Evolutionary conservation across 257 asterid species (phyloP), one percentile per base, ranked within the genome.

Genomic region (Solanum neorickii): DNA sequence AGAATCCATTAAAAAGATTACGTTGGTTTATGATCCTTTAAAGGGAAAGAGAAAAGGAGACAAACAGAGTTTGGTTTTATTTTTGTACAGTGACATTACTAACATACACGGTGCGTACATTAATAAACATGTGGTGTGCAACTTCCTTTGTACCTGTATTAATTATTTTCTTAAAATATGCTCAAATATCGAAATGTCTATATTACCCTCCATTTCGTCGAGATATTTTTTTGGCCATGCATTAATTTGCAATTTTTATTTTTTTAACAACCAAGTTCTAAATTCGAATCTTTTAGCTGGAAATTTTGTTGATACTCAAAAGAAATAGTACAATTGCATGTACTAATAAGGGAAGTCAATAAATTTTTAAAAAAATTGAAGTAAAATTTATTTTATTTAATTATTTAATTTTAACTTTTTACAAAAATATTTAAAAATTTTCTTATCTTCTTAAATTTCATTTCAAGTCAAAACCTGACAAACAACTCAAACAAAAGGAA

Each of bases 1-100:
- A 85, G 91, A 88, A 90, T 88, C 89, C 87, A 83, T 94, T 94
- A 91, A 87, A 87, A 60, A 37, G 68, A 83, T 83, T 86, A 82
- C 37, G 87, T 84, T 16, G 86, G 86, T 89, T 44, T 86, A 35
- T 86, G 88, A 60, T 91, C 87, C 87, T 88, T 86, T 77, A 89
- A 27, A 90, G 62, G 70, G 52, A 86, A 33, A 92, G 91, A 91
- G 92, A 89, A 91, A 91, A 92, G 88, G 89, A 91, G 93, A 92
- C 87, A 88, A 90, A 78, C 23, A 72, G 80, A 69, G 69, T 80
- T 83, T 49, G 83, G 70, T 82, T 46, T 27, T 27, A 20, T 65
- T 25, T 44, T 78, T 87, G 37, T 42, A 75, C 73, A 59, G 62
- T 83, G 76, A 85, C 91, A 69, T 69, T 14, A 59, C 68, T 59